A percentile compares a stretch with the other conserved stretches of the same genome.
These are phyloP conservation scores for Climacium dendroides DNA, from an alignment of 225 moss, liverwort and hornwort species.

Conservation along the genomic window DNA sequence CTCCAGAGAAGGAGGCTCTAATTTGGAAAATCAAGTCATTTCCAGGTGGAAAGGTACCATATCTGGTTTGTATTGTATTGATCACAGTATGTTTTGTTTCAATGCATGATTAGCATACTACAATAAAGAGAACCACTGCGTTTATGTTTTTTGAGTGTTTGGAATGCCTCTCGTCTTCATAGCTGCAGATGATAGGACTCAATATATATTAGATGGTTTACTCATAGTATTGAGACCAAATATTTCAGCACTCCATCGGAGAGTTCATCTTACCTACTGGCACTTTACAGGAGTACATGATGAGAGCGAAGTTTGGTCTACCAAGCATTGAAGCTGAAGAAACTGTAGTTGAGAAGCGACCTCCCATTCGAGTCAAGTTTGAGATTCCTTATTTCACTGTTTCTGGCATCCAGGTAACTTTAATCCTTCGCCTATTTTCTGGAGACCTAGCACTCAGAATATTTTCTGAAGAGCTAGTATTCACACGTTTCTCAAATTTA, in stretches of 20 bases:
- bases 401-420: conserved; percentile 74
- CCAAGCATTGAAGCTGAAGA: conserved; percentile 91
- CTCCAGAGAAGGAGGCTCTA: conserved; percentile 85
- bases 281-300: conserved; percentile 62
- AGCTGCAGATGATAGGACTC: neutral
- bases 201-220: neutral
- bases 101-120: neutral
- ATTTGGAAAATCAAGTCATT: conserved; percentile 98
- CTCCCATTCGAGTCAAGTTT: conserved; percentile 88
- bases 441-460: neutral
- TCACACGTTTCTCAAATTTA: neutral
- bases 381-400: conserved; percentile 95
- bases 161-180: neutral
- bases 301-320: conserved; percentile 88
- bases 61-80: neutral
- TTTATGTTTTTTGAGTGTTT: neutral
- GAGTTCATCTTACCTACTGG: neutral
- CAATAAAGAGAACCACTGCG: neutral
- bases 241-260: neutral
- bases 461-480: neutral
- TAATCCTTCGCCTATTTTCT: neutral
- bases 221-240: neutral
- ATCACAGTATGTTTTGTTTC: neutral
- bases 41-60: conserved; percentile 81
- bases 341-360: conserved; percentile 62